Conservation (phyloP, 306 rosid genomes). For the Senna siamea region DNA sequence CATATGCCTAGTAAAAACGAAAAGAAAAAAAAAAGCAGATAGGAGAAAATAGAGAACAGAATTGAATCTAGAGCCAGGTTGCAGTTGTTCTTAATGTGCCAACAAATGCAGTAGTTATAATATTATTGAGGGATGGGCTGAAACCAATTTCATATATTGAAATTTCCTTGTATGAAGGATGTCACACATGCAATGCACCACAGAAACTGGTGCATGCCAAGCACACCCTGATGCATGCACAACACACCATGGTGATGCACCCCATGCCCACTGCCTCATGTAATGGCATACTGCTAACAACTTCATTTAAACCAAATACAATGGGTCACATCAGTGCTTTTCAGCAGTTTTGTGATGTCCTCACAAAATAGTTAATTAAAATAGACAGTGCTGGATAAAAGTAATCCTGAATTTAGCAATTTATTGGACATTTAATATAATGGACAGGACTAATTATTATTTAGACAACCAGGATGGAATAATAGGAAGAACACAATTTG, state of each 20-base stretch:
- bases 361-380: background rate
- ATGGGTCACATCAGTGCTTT: background rate
- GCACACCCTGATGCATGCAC: too few species aligned
- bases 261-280: background rate
- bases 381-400: background rate
- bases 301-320: background rate
- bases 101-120: too few species aligned
- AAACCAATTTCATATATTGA: background rate
- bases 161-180: background rate
- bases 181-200: background rate
- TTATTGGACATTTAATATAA: background rate
- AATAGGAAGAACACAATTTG: too few species aligned
- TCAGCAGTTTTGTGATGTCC: background rate
- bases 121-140: background rate
- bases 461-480: background rate
- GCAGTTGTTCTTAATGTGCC: background rate
- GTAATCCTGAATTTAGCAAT: background rate
- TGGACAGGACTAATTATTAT: background rate
- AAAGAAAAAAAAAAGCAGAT: background rate
- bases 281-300: background rate
- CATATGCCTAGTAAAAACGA: background rate
- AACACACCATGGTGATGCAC: background rate
- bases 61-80: background rate
- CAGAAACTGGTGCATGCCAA: background rate
- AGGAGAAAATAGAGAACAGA: background rate